Percentiles rank a stretch among this genome's conserved stretches.
These are phyloP conservation scores for Filobasidium uniguttulatum DNA, from an alignment of 1,284 basidiomycete species.

Conservation along the genomic window DNA sequence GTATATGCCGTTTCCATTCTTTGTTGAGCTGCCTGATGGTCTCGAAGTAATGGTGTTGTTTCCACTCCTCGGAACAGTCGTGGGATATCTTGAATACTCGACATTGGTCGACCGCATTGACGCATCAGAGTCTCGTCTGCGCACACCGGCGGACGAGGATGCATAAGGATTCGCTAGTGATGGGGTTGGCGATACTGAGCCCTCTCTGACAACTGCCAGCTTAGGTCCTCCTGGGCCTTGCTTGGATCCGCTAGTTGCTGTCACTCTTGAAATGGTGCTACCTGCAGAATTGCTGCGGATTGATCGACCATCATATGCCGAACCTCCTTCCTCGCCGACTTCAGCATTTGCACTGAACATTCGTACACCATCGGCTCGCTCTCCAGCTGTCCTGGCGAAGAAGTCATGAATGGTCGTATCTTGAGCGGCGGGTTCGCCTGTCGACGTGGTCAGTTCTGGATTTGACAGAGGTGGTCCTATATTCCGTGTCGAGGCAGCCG, in stretches of 20 bases:
- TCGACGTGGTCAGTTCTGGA: not conserved
- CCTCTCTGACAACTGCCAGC: not conserved
- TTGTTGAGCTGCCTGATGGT: not conserved
- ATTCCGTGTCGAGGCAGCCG: not conserved
- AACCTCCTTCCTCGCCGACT: not conserved
- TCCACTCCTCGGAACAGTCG: no score
- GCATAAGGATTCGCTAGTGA: not conserved
- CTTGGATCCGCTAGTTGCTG: not conserved
- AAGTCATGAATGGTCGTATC: slow-evolving; percentile 1
- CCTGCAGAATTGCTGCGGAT: no score
- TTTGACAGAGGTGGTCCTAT: not conserved
- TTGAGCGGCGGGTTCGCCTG: not conserved
- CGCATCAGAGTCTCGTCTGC: not conserved
- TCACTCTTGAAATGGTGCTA: not conserved
- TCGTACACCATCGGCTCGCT: not conserved
- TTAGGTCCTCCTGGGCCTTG: not conserved
- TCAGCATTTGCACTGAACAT: not conserved
- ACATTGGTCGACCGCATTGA: not conserved
- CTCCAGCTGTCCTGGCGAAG: slow-evolving; percentile 1
- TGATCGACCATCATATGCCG: no score
- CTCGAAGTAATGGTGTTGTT: not conserved
- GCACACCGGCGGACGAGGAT: not conserved
- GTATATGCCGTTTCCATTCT: not conserved
- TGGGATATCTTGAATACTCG: not conserved
- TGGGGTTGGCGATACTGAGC: not conserved